These are phyloP conservation scores for Lactarius hengduanensis DNA, from an alignment of 768 basidiomycete genomes.

Conservation along the genomic window DNA sequence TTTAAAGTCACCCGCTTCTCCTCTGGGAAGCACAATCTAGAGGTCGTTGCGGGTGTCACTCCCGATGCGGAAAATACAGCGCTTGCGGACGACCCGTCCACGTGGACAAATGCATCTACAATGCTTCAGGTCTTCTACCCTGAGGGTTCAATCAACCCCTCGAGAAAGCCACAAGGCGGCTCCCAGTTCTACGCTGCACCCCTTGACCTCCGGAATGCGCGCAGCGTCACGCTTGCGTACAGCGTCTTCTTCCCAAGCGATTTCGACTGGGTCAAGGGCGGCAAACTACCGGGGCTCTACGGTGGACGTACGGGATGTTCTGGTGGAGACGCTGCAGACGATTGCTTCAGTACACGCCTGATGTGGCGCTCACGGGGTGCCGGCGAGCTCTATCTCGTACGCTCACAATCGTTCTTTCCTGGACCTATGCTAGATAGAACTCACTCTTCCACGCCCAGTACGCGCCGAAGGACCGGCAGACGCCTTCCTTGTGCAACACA, in stretches of 20 bases:
- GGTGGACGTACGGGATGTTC: slow-evolving; percentile 68
- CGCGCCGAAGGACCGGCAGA: slow-evolving; percentile 71
- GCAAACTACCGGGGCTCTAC: slow-evolving; percentile 83
- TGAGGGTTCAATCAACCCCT: slow-evolving; percentile 66
- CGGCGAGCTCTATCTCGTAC: slow-evolving; percentile 75
- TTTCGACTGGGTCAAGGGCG: slow-evolving; percentile 78
- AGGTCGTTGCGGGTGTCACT: slow-evolving; percentile 24
- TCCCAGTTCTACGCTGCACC: slow-evolving; percentile 65
- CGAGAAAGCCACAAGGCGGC: slow-evolving; percentile 56
- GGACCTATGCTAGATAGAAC: neutral
- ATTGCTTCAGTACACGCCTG: slow-evolving; percentile 80
- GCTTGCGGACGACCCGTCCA: slow-evolving; percentile 19
- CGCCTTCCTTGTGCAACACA: slow-evolving; percentile 54
- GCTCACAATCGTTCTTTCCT: neutral
- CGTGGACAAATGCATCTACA: slow-evolving; percentile 39
- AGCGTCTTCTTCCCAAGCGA: slow-evolving; percentile 72
- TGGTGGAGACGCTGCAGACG: slow-evolving; percentile 65
- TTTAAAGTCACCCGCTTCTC: slow-evolving; percentile 26
- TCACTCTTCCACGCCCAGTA: slow-evolving; percentile 46
- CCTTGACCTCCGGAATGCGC: slow-evolving; percentile 45
- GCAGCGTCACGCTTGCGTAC: slow-evolving; percentile 60
- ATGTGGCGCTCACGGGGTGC: slow-evolving; percentile 74
- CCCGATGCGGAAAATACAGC: neutral
- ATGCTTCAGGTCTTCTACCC: slow-evolving; percentile 69
- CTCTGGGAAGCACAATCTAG: slow-evolving; percentile 21